Evolutionary conservation across 2,329 filamentous ascomycete species (phyloP), one percentile per base, ranked within the genome.

Genomic region (Pseudomassariella vexata): DNA sequence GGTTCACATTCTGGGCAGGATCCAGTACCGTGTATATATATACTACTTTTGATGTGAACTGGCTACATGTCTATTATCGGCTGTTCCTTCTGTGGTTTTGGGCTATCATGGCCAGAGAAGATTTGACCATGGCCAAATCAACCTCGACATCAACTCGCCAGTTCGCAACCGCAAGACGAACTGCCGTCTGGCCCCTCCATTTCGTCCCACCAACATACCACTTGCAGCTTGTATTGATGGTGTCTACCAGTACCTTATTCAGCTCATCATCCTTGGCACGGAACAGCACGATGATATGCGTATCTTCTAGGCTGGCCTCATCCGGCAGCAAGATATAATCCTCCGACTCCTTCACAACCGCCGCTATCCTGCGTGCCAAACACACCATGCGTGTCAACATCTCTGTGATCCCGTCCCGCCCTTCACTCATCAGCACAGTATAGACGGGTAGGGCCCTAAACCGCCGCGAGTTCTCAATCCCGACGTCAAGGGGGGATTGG

Each of bases 381-480:
- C 64, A 58, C 17, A 88, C 79, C 63, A 95, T 88, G 17, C 76
- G 71, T 39, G 74, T 67, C 5, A 95, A 63, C 62, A 95, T 82
- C 1, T 68, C 63, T 1, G 68, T 65, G 42, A 94, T 76, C 0
- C 87, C 88, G 0, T 67, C 53, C 2, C 67, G 66, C 1, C 90
- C 90, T 47, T 92, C 82, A 28, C 82, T 81, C 14, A 82, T 55
- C 3, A 95, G 69, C 0, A 81, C 83, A 9, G 86, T 80, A 51
- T 95, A 95, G 7, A 87, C 83, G 0, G 90, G 89, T n/a, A 95
- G 65, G 1, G 89, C 89, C 32, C 90, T 77, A 64, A 95, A 94
- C 5, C 89, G 81, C 23, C 89, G 78, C 2, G 88, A 95, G 59
- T 95, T 95, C 48, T 95, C 89, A 14, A 95, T 66, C 14, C 88